phyloP scores from a whole-genome alignment of 305 asterid genomes.

The Withania somnifera region DNA sequence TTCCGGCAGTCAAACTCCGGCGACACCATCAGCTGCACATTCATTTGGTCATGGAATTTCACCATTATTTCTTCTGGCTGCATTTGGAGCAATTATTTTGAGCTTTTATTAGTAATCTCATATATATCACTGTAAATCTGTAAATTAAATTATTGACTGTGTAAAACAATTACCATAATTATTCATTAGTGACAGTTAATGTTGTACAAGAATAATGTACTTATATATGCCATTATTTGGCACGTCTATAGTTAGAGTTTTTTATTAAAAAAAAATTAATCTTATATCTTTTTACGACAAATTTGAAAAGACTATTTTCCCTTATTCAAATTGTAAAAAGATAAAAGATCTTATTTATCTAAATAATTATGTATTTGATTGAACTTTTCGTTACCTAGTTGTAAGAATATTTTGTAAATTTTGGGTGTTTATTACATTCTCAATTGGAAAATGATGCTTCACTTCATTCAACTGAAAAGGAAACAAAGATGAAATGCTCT shows the following conservation, averaged over 20 bases:
- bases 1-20: conserved; percentile 43
- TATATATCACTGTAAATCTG: not conserved
- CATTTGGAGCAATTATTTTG: conserved; percentile 25
- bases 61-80: conserved; percentile 21
- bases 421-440: not conserved
- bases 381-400: not conserved
- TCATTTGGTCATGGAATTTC: conserved; percentile 5
- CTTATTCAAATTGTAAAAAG: too few species aligned
- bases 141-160: not conserved
- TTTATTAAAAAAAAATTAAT: too few species aligned
- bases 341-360: too few species aligned
- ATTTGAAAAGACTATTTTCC: too few species aligned
- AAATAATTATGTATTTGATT: not conserved
- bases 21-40: conserved; percentile 57
- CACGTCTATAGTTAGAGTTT: not conserved
- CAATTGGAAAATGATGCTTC: not conserved
- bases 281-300: too few species aligned
- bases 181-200: not conserved
- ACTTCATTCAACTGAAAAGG: not conserved
- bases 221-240: not conserved
- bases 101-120: conserved; percentile 8
- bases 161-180: not conserved
- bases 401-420: not conserved
- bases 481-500: not conserved
- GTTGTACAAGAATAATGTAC: not conserved